Conservation (phyloP, 2,329 filamentous ascomycete genomes). For the Drechslerella coelobrocha region DNA sequence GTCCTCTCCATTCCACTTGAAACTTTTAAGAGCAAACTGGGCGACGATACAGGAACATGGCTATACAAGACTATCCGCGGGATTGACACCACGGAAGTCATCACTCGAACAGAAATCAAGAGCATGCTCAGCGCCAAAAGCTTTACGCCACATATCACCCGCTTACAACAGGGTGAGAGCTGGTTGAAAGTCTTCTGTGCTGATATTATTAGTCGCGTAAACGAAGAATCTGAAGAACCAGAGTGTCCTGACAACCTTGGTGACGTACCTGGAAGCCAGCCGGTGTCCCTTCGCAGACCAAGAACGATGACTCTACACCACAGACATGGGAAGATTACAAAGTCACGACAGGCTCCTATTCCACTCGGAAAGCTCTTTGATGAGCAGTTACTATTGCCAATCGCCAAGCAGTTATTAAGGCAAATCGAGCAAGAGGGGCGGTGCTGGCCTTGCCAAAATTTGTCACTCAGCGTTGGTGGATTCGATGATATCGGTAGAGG, state of each 20-base stretch:
- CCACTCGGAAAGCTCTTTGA: conserved; percentile 76
- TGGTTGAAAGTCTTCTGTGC: conserved; percentile 92
- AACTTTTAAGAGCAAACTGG: conserved; percentile 77
- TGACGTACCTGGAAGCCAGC: conserved; percentile 22
- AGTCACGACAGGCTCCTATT: conserved; percentile 78
- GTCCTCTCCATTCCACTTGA: conserved; percentile 75
- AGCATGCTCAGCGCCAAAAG: conserved; percentile 97
- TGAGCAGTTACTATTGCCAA: conserved; percentile 73
- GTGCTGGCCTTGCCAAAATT: conserved; percentile 89
- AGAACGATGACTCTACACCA: conserved; percentile 86
- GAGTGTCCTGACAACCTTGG: conserved; percentile 64
- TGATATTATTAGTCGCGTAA: conserved; percentile 86
- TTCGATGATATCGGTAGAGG: conserved; percentile 83
- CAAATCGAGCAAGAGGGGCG: conserved; percentile 73
- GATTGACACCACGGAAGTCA: conserved; percentile 86
- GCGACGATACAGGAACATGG: conserved; percentile 85
- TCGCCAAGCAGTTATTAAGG: conserved; percentile 76
- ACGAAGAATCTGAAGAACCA: conserved; percentile 88
- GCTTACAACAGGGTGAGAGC: conserved; percentile 75
- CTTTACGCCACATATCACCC: conserved; percentile 83
- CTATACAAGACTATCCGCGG: conserved; percentile 84
- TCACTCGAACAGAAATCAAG: conserved; percentile 89
- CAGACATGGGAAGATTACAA: conserved; percentile 73
- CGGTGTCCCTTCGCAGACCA: conserved; percentile 67
- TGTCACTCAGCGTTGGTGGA: conserved; percentile 86